phyloP scores from a whole-genome alignment of 2,329 filamentous ascomycete species.

The Paecilomyces dactylethromorphus region DNA sequence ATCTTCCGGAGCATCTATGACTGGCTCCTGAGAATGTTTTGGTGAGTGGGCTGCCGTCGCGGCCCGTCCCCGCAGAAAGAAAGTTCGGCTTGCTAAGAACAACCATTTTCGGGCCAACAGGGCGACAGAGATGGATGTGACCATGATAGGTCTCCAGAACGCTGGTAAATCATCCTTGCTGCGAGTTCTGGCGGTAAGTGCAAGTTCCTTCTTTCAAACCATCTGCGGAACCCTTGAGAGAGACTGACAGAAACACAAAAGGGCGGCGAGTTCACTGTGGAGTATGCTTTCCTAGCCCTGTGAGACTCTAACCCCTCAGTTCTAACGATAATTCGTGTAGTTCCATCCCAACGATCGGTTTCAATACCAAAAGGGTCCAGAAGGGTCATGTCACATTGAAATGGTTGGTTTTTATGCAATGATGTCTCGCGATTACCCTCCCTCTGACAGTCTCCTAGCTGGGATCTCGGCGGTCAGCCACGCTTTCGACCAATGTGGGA shows the following conservation, averaged over 20 bases:
- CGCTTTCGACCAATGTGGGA: slow-evolving; percentile 99
- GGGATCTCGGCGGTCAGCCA: slow-evolving; percentile 96
- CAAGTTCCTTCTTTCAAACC: slow-evolving; percentile 7
- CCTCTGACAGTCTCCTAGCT: slow-evolving; percentile 42
- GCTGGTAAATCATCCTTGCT: slow-evolving; percentile 95
- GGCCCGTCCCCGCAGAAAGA: slow-evolving; percentile 29
- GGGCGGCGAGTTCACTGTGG: slow-evolving; percentile 97
- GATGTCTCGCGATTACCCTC: slow-evolving; percentile 18
- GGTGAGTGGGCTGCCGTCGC: slow-evolving; percentile 54
- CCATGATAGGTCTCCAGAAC: slow-evolving; percentile 97
- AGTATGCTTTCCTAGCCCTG: slow-evolving; percentile 59
- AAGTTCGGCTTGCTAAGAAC: slow-evolving; percentile 14
- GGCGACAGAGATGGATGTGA: slow-evolving; percentile 99
- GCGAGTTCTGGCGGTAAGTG: slow-evolving; percentile 85
- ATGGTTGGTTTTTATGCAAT: slow-evolving; percentile 52
- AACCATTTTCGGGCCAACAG: slow-evolving; percentile 42
- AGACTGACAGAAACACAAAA: slow-evolving; percentile 40
- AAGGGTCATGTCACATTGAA: slow-evolving; percentile 97
- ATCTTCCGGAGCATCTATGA: slow-evolving; percentile 94
- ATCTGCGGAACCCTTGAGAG: slow-evolving; percentile 14
- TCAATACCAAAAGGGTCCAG: slow-evolving; percentile 98
- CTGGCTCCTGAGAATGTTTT: slow-evolving; percentile 96
- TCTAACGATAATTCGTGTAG: slow-evolving; percentile 46
- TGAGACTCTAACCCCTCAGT: background rate
- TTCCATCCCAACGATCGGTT: slow-evolving; percentile 96